Conservation (phyloP, 208 protist species). For the Leishmania turanica region DNA sequence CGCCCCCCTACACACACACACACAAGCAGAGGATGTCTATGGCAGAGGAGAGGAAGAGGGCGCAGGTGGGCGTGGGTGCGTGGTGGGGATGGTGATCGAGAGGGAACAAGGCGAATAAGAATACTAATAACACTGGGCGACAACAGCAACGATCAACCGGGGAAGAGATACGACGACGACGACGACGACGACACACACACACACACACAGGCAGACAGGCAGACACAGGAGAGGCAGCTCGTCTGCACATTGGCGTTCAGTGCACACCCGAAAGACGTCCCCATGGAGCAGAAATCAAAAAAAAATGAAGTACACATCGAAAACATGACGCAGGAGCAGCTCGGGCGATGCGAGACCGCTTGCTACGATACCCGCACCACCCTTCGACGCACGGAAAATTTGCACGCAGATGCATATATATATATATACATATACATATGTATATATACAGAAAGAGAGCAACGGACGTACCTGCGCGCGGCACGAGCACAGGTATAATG, state of each 20-base stretch:
- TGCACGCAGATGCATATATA: too few species aligned
- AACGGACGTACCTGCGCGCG: too few species aligned
- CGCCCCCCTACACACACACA: too few species aligned
- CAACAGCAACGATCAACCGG: not conserved
- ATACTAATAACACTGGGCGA: not conserved
- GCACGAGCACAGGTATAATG: too few species aligned
- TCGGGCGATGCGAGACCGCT: too few species aligned
- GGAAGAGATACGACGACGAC: not conserved
- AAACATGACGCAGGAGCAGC: not conserved
- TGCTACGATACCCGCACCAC: too few species aligned
- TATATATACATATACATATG: too few species aligned
- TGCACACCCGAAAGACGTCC: not conserved
- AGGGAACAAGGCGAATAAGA: not conserved
- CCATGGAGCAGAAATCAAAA: slow-evolving; percentile 2
- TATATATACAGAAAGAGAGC: too few species aligned
- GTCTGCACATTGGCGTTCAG: too few species aligned
- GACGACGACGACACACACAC: slow-evolving; percentile 11
- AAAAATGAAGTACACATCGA: slow-evolving; percentile 12
- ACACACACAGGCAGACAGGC: slow-evolving; percentile 16
- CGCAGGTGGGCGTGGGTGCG: too few species aligned
- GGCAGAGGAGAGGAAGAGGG: not conserved
- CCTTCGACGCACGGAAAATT: too few species aligned
- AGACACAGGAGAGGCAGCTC: too few species aligned
- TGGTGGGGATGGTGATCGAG: not conserved
- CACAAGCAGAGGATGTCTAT: not conserved